phyloP scores from a whole-genome alignment of 495 filamentous ascomycete species.

The Massariosphaeria phaeospora region DNA sequence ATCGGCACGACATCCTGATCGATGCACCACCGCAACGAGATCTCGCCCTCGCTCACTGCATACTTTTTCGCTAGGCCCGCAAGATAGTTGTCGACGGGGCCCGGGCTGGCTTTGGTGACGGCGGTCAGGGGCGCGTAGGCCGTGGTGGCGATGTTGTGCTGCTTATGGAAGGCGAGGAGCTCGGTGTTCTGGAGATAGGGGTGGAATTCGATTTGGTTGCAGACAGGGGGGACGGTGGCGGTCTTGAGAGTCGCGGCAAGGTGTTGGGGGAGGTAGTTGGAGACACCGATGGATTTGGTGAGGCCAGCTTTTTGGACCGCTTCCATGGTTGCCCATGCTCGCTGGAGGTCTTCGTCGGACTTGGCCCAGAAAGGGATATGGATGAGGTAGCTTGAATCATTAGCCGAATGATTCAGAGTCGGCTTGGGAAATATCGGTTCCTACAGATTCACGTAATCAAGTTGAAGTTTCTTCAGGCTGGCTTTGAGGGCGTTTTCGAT shows the following conservation, averaged over 20 bases:
- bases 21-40: constrained; percentile 70
- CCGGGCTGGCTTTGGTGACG: constrained; percentile 58
- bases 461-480: constrained; percentile 67
- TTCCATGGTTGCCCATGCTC: constrained; percentile 74
- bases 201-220: constrained; percentile 89
- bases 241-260: constrained; percentile 64
- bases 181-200: constrained; percentile 74
- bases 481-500: constrained; percentile 60
- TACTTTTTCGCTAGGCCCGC: constrained; percentile 67
- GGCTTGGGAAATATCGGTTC: neutral
- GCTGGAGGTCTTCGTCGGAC: constrained; percentile 57
- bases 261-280: constrained; percentile 67
- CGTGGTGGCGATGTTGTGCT: constrained; percentile 61
- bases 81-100: constrained; percentile 63
- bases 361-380: constrained; percentile 69
- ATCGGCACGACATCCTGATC: constrained; percentile 73
- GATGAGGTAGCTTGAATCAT: constrained; percentile 60
- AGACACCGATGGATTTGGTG: constrained; percentile 75
- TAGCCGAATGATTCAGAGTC: neutral
- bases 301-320: constrained; percentile 63
- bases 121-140: constrained; percentile 69
- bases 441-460: constrained; percentile 77
- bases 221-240: constrained; percentile 57
- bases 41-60: constrained; percentile 62
- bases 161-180: constrained; percentile 61